Base-by-base conservation (phyloP, 2,329 filamentous ascomycete species). In the Colletotrichum viniferum region DNA sequence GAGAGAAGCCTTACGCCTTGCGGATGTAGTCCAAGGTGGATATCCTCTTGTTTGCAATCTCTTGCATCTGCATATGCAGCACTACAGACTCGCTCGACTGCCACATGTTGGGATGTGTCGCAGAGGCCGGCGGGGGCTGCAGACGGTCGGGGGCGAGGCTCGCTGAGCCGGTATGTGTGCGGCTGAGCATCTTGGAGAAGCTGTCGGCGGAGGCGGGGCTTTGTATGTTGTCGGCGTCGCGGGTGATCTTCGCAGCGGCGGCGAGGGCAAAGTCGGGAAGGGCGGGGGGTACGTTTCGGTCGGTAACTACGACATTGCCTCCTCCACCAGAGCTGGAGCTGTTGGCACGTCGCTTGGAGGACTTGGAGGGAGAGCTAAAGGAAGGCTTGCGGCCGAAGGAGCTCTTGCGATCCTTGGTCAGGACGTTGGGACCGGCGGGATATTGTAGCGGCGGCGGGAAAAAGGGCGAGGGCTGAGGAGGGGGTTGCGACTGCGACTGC, bases 21-120 rank as follows among this genome's bases (percentile, higher is more conserved):
- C 96, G 92, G 77, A 99, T 85, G 82, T 99, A 99, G 80, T 98
- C 95, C 56, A 99, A 85, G 0, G 97, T 98, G 3, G 95, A 96
- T 87, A 99, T 98, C 79, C 97, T 91, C 87, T 99, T 99, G 74
- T 94, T 93, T 48, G 95, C 94, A 79, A 95, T 91, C 76, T 98
- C 96, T 73, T 96, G 94, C 76, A 99, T 90, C 79, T 93, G 92
- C 78, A 90, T 88, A 76, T 91, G 86, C 34, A 90, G 82, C n/a
- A 88, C 83, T 18, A 84, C 84, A 36, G 85, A 84, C 81, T 92
- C 90, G 75, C 84, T 85, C 77, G 84, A 85, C 78, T 86, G 83
- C 73, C 73, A 76, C 64, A 76, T 36, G 28, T 76, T 76, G 32
- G 73, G 73, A 61, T 76, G 69, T 55, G 81, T 77, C n/a, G 79